These are phyloP conservation scores for Knoxia roxburghii DNA, from an alignment of 257 asterid genomes.

Conservation along the genomic window DNA sequence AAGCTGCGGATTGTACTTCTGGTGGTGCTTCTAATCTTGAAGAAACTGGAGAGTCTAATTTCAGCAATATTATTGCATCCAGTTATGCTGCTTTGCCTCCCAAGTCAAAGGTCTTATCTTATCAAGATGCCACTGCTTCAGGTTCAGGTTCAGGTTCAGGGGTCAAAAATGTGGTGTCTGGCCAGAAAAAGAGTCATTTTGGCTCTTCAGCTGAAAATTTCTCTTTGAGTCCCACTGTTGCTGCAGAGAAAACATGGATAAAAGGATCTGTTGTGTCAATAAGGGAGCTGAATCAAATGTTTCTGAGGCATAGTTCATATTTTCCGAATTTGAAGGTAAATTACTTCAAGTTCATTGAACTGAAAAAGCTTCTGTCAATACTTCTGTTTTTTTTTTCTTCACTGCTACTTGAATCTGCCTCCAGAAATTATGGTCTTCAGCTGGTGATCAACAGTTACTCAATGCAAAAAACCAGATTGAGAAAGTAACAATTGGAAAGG, in stretches of 20 bases:
- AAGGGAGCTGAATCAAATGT: slow-evolving; percentile 45
- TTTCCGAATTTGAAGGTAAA: slow-evolving; percentile 39
- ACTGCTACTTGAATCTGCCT: neutral
- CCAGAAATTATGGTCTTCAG: slow-evolving; percentile 54
- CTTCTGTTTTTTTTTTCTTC: too few relatives aligned
- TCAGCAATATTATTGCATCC: slow-evolving; percentile 2
- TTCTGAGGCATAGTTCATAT: slow-evolving; percentile 32
- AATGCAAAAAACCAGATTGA: slow-evolving; percentile 44
- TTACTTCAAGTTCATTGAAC: too few relatives aligned
- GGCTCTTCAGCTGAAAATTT: slow-evolving; percentile 17
- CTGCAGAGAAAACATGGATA: slow-evolving; percentile 26
- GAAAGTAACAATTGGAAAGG: slow-evolving; percentile 19
- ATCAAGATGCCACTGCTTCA: slow-evolving; percentile 15
- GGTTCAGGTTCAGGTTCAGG: slow-evolving; percentile 6
- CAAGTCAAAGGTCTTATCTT: slow-evolving; percentile 22
- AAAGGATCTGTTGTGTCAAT: slow-evolving; percentile 42
- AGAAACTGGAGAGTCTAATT: neutral
- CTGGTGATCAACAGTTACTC: slow-evolving; percentile 43
- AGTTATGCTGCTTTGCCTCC: slow-evolving; percentile 6
- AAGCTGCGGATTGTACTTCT: neutral
- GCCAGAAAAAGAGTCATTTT: slow-evolving; percentile 11
- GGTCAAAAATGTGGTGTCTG: slow-evolving; percentile 8
- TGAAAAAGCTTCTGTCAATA: too few relatives aligned
- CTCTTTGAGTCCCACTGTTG: slow-evolving; percentile 9
- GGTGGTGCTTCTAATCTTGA: neutral